These are phyloP conservation scores for Deuterostichococcus epilithicus DNA, from an alignment of 139 green algal genomes.

Conservation along the genomic window DNA sequence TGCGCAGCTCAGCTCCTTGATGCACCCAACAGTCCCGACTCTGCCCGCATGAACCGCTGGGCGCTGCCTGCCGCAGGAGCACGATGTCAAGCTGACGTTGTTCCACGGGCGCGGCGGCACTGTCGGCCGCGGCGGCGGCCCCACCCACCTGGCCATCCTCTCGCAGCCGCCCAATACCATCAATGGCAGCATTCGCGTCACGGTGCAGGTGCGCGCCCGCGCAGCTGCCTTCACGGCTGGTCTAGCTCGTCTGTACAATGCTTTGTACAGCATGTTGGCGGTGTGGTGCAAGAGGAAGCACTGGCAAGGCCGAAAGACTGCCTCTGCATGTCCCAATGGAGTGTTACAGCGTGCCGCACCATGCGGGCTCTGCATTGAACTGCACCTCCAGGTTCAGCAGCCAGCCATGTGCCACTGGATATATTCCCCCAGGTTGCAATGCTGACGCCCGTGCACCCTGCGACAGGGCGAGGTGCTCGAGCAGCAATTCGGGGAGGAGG, in stretches of 20 bases:
- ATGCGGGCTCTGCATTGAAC: too few species aligned
- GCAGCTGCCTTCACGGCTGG: too few species aligned
- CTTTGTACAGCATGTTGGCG: background rate
- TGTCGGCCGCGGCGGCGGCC: conserved; percentile 90
- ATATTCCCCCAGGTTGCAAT: too few species aligned
- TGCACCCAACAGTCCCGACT: too few species aligned
- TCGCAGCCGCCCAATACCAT: conserved; percentile 88
- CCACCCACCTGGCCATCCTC: conserved; percentile 91
- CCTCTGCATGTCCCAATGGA: conserved; percentile 31
- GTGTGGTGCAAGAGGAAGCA: conserved; percentile 1
- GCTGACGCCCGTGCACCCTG: too few species aligned
- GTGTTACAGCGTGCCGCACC: too few species aligned
- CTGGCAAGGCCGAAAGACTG: conserved; percentile 16
- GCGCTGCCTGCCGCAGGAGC: conserved; percentile 10
- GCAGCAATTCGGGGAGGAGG: conserved; percentile 75
- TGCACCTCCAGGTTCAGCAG: too few species aligned
- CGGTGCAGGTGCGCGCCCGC: conserved; percentile 55
- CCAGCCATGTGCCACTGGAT: conserved; percentile 45
- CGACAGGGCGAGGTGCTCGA: conserved; percentile 74
- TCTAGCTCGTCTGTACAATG: too few species aligned
- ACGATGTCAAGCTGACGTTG: conserved; percentile 75
- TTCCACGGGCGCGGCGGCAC: conserved; percentile 96
- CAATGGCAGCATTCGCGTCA: conserved; percentile 88
- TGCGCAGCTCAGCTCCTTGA: background rate
- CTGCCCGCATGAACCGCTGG: too few species aligned